phyloP scores from a whole-genome alignment of 139 green algal genomes.

The Chlorella sp. region DNA sequence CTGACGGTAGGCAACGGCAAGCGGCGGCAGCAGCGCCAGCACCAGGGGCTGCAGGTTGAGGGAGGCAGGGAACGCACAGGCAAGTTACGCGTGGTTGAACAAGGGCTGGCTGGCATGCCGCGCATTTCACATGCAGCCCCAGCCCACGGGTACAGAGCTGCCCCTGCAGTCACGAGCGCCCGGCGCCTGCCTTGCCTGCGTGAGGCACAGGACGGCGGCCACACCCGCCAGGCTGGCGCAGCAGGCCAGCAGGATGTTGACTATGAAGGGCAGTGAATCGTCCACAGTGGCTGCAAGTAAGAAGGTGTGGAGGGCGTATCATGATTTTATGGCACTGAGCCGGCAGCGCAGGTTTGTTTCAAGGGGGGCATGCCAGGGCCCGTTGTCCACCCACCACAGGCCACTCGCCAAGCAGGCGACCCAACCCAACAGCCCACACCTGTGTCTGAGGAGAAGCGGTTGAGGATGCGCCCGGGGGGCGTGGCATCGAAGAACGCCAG shows the following conservation, averaged over 20 bases:
- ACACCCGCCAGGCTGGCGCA: slow-evolving; percentile 67
- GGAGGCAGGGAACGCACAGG: background rate
- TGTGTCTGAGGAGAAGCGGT: slow-evolving; percentile 87
- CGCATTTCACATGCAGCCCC: no score
- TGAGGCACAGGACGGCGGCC: slow-evolving; percentile 67
- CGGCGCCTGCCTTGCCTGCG: slow-evolving; percentile 26
- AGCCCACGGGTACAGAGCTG: no score
- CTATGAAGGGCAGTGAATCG: slow-evolving; percentile 90
- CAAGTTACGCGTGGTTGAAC: no score
- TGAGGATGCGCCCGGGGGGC: slow-evolving; percentile 70
- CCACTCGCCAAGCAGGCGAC: no score
- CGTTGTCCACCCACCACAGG: no score
- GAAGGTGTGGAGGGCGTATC: background rate
- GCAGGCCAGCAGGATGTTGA: slow-evolving; percentile 92
- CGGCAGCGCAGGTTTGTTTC: no score
- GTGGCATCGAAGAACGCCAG: slow-evolving; percentile 62
- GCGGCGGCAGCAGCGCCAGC: slow-evolving; percentile 58
- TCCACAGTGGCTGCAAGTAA: slow-evolving; percentile 64
- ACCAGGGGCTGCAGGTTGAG: slow-evolving; percentile 58
- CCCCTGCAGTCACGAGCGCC: no score
- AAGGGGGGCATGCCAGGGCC: no score
- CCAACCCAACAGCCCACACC: no score
- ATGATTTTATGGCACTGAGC: no score
- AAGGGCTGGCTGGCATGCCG: no score
- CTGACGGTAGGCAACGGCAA: slow-evolving; percentile 53